A percentile compares a stretch with the other conserved stretches of the same genome.
Evolutionary conservation across 768 basidiomycete genomes (phyloP).

Genomic region (Termitomyces sp.): DNA sequence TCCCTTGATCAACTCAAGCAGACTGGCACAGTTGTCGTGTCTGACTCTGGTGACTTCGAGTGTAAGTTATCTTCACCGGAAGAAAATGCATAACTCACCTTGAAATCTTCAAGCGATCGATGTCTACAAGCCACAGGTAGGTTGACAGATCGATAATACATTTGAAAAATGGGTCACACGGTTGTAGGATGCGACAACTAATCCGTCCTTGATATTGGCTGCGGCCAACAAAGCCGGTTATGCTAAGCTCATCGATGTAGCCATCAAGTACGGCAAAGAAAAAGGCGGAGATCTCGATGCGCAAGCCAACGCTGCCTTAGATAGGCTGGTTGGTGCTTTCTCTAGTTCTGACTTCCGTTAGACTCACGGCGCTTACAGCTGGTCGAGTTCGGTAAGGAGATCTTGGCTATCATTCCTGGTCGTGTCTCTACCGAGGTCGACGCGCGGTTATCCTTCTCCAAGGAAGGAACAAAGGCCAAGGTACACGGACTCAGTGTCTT

Average conservation of each 20-base stretch:
- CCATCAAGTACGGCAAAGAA: constrained; percentile 67
- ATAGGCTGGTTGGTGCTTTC: constrained; percentile 74
- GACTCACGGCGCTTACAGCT: constrained; percentile 45
- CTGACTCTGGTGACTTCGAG: constrained; percentile 96
- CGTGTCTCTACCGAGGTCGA: constrained; percentile 99
- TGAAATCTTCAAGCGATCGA: constrained; percentile 64
- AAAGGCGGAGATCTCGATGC: constrained; percentile 76
- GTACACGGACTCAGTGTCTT: constrained; percentile 21
- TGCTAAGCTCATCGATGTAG: constrained; percentile 69
- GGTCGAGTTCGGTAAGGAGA: constrained; percentile 96
- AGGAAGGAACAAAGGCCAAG: constrained; percentile 87
- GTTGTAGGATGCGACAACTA: constrained; percentile 93
- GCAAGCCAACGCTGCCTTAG: constrained; percentile 76
- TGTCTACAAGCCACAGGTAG: constrained; percentile 90
- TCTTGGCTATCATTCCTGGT: constrained; percentile 92
- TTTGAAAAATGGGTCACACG: not conserved
- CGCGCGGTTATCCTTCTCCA: constrained; percentile 95
- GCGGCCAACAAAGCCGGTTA: constrained; percentile 89
- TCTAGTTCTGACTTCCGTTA: not conserved
- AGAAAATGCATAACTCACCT: constrained; percentile 11
- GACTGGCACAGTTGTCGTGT: constrained; percentile 94
- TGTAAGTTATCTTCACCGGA: constrained; percentile 34
- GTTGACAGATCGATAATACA: not conserved
- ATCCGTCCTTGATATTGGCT: constrained; percentile 91
- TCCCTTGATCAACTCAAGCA: constrained; percentile 83